A percentile compares a stretch with the other conserved stretches of the same genome.
These are phyloP conservation scores for Tuber calosporum DNA, from an alignment of 495 filamentous ascomycete species.

Conservation along the genomic window DNA sequence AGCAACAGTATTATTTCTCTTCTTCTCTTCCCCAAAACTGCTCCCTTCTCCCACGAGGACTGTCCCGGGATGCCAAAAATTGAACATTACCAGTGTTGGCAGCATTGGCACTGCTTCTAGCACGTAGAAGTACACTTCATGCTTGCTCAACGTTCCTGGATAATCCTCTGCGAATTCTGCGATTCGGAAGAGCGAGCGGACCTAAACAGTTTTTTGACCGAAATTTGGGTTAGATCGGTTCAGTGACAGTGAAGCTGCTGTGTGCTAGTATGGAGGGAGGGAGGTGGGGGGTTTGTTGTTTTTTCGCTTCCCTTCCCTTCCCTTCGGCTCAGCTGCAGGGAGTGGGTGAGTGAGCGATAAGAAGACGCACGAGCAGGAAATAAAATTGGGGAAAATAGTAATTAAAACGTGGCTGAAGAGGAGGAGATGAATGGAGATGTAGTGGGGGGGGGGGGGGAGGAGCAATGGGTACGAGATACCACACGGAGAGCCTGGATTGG, in stretches of 20 bases:
- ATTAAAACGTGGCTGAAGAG: background rate
- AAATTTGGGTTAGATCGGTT: background rate
- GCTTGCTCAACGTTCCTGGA: constrained; percentile 29
- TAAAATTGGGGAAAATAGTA: constrained; percentile 21
- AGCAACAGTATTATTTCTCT: constrained; percentile 19
- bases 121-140: constrained; percentile 19
- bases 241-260: background rate
- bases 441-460: background rate
- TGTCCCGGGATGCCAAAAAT: constrained; percentile 21
- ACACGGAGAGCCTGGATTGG: background rate
- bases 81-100: constrained; percentile 31
- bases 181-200: constrained; percentile 26
- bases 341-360: constrained; percentile 8
- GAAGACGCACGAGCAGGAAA: constrained; percentile 27
- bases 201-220: constrained; percentile 20
- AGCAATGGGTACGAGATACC: background rate
- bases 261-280: background rate
- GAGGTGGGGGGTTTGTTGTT: constrained; percentile 12
- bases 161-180: constrained; percentile 19
- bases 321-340: constrained; percentile 1
- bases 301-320: constrained; percentile 19
- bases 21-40: constrained; percentile 21
- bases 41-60: constrained; percentile 14
- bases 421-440: constrained; percentile 1
- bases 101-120: constrained; percentile 25